Evolutionary conservation across 2,329 filamentous ascomycete species (phyloP).

Genomic region (Ceratocystis diversiconidia): DNA sequence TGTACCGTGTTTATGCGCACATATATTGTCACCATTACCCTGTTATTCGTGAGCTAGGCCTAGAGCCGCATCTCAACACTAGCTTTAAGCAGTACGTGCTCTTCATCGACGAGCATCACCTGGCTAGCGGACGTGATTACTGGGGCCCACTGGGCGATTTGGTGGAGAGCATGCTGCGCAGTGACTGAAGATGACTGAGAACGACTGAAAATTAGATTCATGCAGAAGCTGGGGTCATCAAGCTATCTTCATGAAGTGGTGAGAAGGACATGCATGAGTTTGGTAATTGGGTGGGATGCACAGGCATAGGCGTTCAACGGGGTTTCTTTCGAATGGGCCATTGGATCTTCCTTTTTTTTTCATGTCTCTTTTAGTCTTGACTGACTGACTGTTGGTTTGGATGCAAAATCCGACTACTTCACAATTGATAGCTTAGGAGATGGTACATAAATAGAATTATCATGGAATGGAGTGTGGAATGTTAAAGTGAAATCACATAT

Average conservation of each 20-base stretch:
- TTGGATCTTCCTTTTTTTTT: conserved; percentile 9
- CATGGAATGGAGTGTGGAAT: neutral
- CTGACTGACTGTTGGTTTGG: neutral
- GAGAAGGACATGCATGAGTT: conserved; percentile 8
- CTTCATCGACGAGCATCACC: conserved; percentile 90
- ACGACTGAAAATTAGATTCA: neutral
- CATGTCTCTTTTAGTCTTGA: conserved; percentile 4
- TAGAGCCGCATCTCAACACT: conserved; percentile 95
- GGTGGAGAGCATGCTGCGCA: conserved; percentile 94
- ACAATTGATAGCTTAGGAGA: neutral
- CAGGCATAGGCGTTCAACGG: conserved; percentile 4
- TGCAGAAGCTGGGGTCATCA: neutral
- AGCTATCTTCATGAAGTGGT: neutral
- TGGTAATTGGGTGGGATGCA: neutral
- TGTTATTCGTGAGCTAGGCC: conserved; percentile 81
- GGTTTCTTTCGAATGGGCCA: neutral
- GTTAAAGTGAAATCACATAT: neutral
- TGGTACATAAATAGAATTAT: neutral
- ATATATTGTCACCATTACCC: conserved; percentile 99
- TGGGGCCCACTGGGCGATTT: conserved; percentile 92
- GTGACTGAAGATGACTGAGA: conserved; percentile 43
- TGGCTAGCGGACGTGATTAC: conserved; percentile 90
- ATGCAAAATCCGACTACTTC: neutral
- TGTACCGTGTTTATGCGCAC: conserved; percentile 97
- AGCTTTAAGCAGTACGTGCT: conserved; percentile 99